A percentile compares a stretch with the other conserved stretches of the same genome.
These are phyloP conservation scores for Prunus mume DNA, from an alignment of 306 rosid species.

Conservation along the genomic window DNA sequence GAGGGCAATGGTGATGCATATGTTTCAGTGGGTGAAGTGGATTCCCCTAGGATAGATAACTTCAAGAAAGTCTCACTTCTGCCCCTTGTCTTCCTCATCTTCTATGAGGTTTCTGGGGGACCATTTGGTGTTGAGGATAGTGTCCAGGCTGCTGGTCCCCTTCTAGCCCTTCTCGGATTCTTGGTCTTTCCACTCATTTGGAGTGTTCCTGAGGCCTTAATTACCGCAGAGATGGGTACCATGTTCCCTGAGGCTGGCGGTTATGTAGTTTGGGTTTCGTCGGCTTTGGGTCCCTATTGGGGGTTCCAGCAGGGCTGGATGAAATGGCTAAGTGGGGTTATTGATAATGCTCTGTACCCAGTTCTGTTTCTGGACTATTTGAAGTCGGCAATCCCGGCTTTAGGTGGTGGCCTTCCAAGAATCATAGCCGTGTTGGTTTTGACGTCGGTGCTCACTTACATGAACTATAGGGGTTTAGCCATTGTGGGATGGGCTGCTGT, in stretches of 20 bases:
- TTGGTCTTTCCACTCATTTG: slow-evolving; percentile 81
- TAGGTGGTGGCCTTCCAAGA: slow-evolving; percentile 65
- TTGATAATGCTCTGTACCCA: slow-evolving; percentile 87
- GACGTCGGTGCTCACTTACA: slow-evolving; percentile 66
- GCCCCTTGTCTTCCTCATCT: slow-evolving; percentile 87
- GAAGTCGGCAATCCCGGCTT: slow-evolving; percentile 67
- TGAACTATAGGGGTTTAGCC: slow-evolving; percentile 80
- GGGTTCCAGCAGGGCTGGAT: slow-evolving; percentile 98
- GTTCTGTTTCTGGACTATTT: slow-evolving; percentile 84
- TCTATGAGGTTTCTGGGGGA: slow-evolving; percentile 96
- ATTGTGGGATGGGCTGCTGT: slow-evolving; percentile 90
- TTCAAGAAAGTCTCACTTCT: slow-evolving; percentile 61
- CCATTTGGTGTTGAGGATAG: slow-evolving; percentile 91
- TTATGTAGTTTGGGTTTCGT: slow-evolving; percentile 87
- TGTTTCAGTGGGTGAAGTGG: slow-evolving; percentile 45
- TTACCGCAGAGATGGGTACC: slow-evolving; percentile 94
- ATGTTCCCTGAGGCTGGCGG: slow-evolving; percentile 96
- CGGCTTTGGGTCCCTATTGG: slow-evolving; percentile 91
- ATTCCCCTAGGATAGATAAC: slow-evolving; percentile 41
- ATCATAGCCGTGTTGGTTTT: slow-evolving; percentile 55
- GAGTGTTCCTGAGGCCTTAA: slow-evolving; percentile 91
- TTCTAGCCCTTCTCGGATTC: slow-evolving; percentile 76
- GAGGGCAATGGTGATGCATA: slow-evolving; percentile 31
- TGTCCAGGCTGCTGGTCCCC: slow-evolving; percentile 89
- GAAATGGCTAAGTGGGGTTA: slow-evolving; percentile 97